phyloP scores from a whole-genome alignment of 2,329 filamentous ascomycete genomes.

The Curvularia hawaiiensis region DNA sequence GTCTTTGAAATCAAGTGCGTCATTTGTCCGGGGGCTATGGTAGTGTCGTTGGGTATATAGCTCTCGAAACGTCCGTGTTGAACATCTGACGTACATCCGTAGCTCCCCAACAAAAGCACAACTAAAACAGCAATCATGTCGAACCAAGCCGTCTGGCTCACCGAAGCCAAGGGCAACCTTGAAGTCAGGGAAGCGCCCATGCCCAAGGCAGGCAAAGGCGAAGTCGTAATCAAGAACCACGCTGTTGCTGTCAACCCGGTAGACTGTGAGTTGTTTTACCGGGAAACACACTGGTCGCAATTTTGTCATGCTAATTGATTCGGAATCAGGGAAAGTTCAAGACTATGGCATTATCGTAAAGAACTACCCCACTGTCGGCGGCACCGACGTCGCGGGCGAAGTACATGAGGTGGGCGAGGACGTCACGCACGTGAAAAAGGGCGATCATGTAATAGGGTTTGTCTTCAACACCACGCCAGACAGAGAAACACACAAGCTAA shows the following conservation, averaged over 20 bases:
- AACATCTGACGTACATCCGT: not conserved
- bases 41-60: not conserved
- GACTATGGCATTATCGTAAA: constrained; percentile 45
- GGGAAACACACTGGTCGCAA: not conserved
- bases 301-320: constrained; percentile 7
- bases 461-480: not conserved
- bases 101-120: not conserved
- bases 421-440: constrained; percentile 52
- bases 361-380: constrained; percentile 44
- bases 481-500: constrained; percentile 3
- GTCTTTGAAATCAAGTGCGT: not conserved
- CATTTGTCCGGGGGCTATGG: too few relatives aligned
- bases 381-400: constrained; percentile 53
- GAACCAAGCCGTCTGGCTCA: constrained; percentile 44
- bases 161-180: constrained; percentile 34
- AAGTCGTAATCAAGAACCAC: constrained; percentile 44
- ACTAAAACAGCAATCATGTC: constrained; percentile 18
- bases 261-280: constrained; percentile 27
- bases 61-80: not conserved
- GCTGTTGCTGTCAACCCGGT: constrained; percentile 43
- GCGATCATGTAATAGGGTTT: constrained; percentile 52
- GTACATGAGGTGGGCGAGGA: constrained; percentile 53
- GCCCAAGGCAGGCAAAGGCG: constrained; percentile 34
- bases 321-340: constrained; percentile 36
- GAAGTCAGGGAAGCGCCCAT: constrained; percentile 38